Conservation (phyloP, 192 early-diverging fungal genomes). For the Coemansia asiatica region DNA sequence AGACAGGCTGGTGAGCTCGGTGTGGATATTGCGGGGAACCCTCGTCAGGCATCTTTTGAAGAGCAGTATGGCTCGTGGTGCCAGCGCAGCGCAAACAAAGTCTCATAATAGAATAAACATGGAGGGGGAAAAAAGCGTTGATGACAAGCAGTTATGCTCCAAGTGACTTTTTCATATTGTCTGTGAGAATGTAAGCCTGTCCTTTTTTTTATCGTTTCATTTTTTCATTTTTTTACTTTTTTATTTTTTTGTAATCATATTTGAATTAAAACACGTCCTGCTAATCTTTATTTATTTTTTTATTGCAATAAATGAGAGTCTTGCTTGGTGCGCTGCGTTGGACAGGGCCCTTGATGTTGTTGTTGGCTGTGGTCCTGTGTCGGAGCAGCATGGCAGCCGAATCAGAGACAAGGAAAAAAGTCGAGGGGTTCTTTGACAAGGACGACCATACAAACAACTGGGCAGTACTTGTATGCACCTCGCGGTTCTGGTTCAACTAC, state of each 20-base stretch:
- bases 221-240: not conserved
- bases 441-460: conserved; percentile 94
- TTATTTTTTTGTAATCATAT: not conserved
- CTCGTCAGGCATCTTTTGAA: conserved; percentile 22
- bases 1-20: not conserved
- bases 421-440: conserved; percentile 63
- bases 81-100: conserved; percentile 37
- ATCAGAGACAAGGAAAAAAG: conserved; percentile 6
- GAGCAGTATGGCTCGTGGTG: conserved; percentile 54
- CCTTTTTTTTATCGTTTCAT: not conserved
- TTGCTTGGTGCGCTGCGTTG: not conserved
- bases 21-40: not conserved
- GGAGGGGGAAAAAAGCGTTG: not conserved
- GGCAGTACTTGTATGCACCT: conserved; percentile 97
- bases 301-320: not conserved
- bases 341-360: not conserved
- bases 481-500: conserved; percentile 99
- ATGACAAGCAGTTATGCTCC: not conserved
- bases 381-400: not conserved
- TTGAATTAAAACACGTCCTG: not conserved
- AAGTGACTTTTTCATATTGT: not conserved
- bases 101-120: not conserved
- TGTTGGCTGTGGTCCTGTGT: not conserved
- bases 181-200: not conserved
- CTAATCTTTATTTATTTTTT: not conserved